These are phyloP conservation scores for Macrophomina tecta DNA, from an alignment of 2,329 filamentous ascomycete species.

Conservation along the genomic window DNA sequence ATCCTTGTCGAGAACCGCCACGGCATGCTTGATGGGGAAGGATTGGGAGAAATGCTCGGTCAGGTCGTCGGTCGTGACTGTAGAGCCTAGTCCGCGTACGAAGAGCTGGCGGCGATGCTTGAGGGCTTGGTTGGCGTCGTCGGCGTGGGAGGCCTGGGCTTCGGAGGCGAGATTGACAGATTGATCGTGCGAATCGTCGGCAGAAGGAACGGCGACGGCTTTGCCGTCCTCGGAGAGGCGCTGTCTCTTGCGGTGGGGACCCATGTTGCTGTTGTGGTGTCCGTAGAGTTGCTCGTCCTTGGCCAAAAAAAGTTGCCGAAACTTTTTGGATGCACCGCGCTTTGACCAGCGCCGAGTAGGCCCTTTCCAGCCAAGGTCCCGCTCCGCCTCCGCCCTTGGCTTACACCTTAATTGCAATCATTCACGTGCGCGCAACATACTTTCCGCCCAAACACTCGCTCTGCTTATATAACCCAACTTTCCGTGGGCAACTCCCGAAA, in stretches of 20 bases:
- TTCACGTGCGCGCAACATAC: neutral
- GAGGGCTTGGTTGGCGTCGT: conserved; percentile 30
- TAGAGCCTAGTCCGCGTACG: conserved; percentile 81
- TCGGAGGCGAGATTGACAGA: conserved; percentile 29
- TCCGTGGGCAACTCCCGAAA: neutral
- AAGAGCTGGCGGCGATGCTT: conserved; percentile 68
- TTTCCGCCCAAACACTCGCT: conserved; percentile 12
- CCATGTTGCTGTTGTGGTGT: conserved; percentile 37
- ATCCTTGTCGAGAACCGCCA: conserved; percentile 83
- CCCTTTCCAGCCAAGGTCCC: neutral
- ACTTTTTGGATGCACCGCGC: neutral
- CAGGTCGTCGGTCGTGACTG: conserved; percentile 79
- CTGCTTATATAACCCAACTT: neutral
- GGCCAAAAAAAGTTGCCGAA: conserved; percentile 24
- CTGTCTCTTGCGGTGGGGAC: conserved; percentile 48
- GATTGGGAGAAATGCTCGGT: conserved; percentile 92
- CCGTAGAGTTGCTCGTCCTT: neutral
- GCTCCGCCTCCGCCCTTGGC: neutral
- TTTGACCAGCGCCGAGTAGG: neutral
- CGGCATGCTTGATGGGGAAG: conserved; percentile 93
- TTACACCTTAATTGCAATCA: neutral
- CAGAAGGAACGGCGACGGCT: conserved; percentile 39
- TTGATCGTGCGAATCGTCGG: conserved; percentile 28
- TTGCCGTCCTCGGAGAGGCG: conserved; percentile 48
- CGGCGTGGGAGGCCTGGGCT: conserved; percentile 21